Base-by-base conservation (phyloP, 2,329 filamentous ascomycete genomes). In the Ophiostoma perfectum region DNA sequence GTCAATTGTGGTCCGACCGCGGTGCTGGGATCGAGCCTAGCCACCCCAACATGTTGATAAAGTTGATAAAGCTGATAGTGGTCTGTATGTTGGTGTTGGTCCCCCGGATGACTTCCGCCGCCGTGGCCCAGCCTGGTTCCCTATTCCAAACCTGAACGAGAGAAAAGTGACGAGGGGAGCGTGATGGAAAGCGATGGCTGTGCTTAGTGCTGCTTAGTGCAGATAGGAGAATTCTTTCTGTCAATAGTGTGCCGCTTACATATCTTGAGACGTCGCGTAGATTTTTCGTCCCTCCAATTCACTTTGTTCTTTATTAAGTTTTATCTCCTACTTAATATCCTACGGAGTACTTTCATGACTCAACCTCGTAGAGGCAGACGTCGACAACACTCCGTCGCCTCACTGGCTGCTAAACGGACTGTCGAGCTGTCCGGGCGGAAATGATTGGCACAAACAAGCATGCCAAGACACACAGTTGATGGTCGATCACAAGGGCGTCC, bases 181-280 rank as follows among this genome's bases (percentile, higher is more conserved):
- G 12, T 27, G n/a, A 55, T 55, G 49, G 49, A 18, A 55, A 4
- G 49, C 18, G 27, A 27, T 11, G 47, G 27, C 27, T n/a, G 11
- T 47, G 9, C 42, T 12, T 14, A 9, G 45, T 47, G 2, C 5
- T 55, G 49, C 6, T 55, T 27, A 18, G 49, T 55, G n/a, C 14
- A 55, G 49, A 55, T 55, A 55, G 49, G 49, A 55, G 18, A 55
- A 55, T 36, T 55, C 14, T n/a, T 36, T 55, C 14, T n/a, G 12
- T 49, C 14, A 49, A 49, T 49, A 49, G 47, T 49, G 47, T 49
- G 3, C 18, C 47, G n/a, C n/a, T 12, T 55, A 27, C n/a, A 55
- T 55, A 55, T 55, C 49, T 55, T 55, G 49, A 55, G 49, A 55
- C 49, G 49, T 36, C 49, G 49, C 49, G 49, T 55, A 55, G 49